A percentile compares a stretch with the other conserved stretches of the same genome.
Evolutionary conservation across 2,329 filamentous ascomycete species (phyloP).

Genomic region (Dichotomopilus funicola): DNA sequence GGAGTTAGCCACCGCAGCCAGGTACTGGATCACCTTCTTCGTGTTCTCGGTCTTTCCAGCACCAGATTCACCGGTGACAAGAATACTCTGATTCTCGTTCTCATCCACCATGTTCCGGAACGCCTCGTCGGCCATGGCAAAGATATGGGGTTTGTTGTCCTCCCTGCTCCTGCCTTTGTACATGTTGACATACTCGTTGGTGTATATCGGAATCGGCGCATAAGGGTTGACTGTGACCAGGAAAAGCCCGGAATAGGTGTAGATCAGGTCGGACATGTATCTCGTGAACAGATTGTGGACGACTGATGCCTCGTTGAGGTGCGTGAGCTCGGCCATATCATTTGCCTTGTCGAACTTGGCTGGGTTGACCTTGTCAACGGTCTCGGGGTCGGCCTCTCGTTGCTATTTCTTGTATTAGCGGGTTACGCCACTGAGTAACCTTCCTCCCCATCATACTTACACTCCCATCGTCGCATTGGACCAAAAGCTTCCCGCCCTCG

Average conservation of each 20-base stretch:
- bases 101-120: conserved; percentile 95
- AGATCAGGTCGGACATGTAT: conserved; percentile 94
- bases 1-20: conserved; percentile 84
- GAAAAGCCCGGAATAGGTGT: conserved; percentile 96
- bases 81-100: conserved; percentile 91
- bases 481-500: conserved; percentile 60
- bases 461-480: conserved; percentile 89
- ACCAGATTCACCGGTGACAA: conserved; percentile 96
- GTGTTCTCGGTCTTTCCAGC: conserved; percentile 99
- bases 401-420: conserved; percentile 48
- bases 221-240: conserved; percentile 97
- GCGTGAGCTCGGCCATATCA: conserved; percentile 98
- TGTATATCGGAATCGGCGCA: conserved; percentile 89
- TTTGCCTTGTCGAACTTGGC: conserved; percentile 99
- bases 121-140: conserved; percentile 93
- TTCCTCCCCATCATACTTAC: conserved; percentile 42
- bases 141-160: conserved; percentile 95
- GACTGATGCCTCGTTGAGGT: conserved; percentile 95
- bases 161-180: conserved; percentile 88
- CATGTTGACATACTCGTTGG: conserved; percentile 95
- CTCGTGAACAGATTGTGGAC: conserved; percentile 94
- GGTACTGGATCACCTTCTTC: conserved; percentile 98
- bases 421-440: neutral
- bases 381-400: conserved; percentile 77
- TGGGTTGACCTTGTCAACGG: conserved; percentile 97